A percentile compares a stretch with the other conserved stretches of the same genome.
Evolutionary conservation across 2,329 filamentous ascomycete species (phyloP).

Genomic region (Chrysoporthe austroafricana): DNA sequence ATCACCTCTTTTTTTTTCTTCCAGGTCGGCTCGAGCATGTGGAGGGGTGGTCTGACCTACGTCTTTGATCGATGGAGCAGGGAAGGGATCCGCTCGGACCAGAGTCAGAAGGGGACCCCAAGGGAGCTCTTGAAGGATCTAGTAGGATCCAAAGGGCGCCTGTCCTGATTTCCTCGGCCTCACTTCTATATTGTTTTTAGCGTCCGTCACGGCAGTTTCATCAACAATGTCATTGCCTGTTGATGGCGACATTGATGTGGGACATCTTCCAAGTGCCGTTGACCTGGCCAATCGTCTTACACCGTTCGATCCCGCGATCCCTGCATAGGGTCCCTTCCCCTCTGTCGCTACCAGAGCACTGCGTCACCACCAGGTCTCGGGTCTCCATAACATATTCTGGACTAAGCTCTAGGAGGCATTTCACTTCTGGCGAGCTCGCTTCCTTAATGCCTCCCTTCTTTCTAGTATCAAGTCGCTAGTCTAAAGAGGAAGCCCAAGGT

Average conservation of each 20-base stretch:
- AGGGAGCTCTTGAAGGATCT: not conserved
- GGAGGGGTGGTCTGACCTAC: not conserved
- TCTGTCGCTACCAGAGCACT: slow-evolving; percentile 7
- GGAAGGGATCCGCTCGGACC: not conserved
- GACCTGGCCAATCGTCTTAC: slow-evolving; percentile 27
- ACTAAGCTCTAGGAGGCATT: not conserved
- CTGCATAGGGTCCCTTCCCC: not conserved
- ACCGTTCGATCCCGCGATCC: slow-evolving; percentile 2
- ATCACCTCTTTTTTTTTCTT: not conserved
- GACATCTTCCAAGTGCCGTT: slow-evolving; percentile 1
- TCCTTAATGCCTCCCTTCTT: not conserved
- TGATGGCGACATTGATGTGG: slow-evolving; percentile 4
- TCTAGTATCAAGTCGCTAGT: not conserved
- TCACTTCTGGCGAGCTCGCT: not conserved
- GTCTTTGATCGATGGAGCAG: not conserved
- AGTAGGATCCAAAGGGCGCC: not conserved
- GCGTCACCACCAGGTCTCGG: not conserved
- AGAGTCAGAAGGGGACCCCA: too few relatives aligned
- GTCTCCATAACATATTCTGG: not conserved
- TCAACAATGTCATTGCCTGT: not conserved
- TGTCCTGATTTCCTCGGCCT: not conserved
- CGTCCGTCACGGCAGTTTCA: not conserved
- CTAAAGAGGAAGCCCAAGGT: not conserved
- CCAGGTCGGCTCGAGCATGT: not conserved
- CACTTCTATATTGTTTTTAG: not conserved